Conservation (phyloP, 192 early-diverging fungal species). For the Dissophora globulifera region DNA sequence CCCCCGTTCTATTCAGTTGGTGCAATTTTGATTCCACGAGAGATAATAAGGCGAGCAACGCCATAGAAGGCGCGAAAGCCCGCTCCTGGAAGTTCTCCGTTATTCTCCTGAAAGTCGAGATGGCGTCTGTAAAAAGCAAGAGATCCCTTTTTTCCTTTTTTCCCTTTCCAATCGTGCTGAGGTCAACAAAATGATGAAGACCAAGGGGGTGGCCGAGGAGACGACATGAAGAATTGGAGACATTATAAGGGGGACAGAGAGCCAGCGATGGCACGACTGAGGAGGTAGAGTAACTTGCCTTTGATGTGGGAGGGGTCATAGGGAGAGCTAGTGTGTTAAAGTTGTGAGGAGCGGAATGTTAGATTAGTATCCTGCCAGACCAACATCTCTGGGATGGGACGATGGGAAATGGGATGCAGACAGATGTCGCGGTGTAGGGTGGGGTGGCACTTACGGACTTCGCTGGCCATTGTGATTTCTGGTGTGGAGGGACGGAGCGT, state of each 20-base stretch:
- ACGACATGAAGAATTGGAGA: not conserved
- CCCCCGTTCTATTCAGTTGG: too few species aligned
- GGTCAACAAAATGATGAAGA: not conserved
- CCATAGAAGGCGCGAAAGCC: not conserved
- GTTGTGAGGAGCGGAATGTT: not conserved
- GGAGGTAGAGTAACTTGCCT: slow-evolving; percentile 19
- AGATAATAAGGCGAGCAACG: too few species aligned
- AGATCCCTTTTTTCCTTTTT: slow-evolving; percentile 4
- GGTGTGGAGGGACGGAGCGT: slow-evolving; percentile 3
- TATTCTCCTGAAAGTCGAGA: slow-evolving; percentile 6
- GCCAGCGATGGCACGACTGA: not conserved
- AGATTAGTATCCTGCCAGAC: not conserved
- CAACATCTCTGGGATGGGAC: too few species aligned
- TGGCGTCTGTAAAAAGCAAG: not conserved
- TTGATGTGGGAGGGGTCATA: slow-evolving; percentile 31
- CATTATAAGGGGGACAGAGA: not conserved
- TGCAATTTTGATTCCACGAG: too few species aligned
- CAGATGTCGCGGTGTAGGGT: not conserved
- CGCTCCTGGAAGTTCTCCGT: not conserved
- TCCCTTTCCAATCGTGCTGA: slow-evolving; percentile 11
- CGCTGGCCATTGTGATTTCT: slow-evolving; percentile 33
- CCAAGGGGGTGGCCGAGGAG: slow-evolving; percentile 10
- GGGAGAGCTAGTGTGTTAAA: slow-evolving; percentile 22
- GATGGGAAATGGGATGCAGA: too few species aligned
- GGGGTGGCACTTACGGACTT: slow-evolving; percentile 33